Base-by-base conservation (phyloP, 306 rosid genomes). In the Vicia faba region DNA sequence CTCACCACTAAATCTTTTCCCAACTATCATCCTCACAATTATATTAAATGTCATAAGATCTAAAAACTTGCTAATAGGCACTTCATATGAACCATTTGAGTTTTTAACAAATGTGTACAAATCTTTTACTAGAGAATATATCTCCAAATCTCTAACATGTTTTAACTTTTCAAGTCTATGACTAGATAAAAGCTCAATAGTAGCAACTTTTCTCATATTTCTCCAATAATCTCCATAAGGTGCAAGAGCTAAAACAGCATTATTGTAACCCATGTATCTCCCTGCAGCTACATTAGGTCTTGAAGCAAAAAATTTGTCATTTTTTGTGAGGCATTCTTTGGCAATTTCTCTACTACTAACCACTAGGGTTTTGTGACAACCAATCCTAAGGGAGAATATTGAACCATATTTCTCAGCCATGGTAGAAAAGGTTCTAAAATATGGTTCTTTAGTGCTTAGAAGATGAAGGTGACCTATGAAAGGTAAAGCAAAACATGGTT, bases 191-290 rank as follows among this genome's bases (percentile, higher is more conserved):
- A 82, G 61, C 64, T 82, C 81, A 2, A 78, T 43, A 0, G 73
- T 79, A 0, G 81, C 46, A 0, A 84, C 49, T 61, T 86, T 89
- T 5, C 96, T 81, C 5, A 81, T 20, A 1, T 89, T 75, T 2
- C 92, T 80, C 92, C 96, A 89, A 35, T 84, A 89, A 8, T 49
- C 23, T 2, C 92, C 96, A 25, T 89, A 79, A 0, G 96, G 87
- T 2, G 96, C 77, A 4, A 86, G 57, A 1, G 76, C 81, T 5
- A 86, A 81, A 0, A 67, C 2, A 3, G 96, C 88, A 35, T 84
- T 74, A 69, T 83, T 74, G 70, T 77, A 80, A 6, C 87, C 85
- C 0, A 77, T 0, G 66, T 74, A 45, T 53, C 75, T 80, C 4
- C 85, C 85, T 0, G 73, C 79, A 0, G 75, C 54, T 4, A 58